Evolutionary conservation across 176 grass and related monocot species (phyloP).

Genomic region (Aegilops umbellulata): DNA sequence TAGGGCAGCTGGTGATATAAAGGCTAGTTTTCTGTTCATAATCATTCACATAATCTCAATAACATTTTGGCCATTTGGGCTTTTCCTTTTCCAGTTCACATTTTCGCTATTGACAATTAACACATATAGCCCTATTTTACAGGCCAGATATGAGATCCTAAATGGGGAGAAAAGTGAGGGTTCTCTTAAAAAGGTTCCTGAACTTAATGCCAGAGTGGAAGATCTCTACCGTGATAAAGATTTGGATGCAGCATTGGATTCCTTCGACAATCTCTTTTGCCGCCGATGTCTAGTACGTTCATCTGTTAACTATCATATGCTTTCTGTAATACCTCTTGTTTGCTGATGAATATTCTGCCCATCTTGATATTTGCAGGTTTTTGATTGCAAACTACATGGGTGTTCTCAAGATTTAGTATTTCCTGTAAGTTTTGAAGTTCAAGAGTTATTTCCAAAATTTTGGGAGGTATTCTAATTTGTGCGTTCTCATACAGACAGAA

Average conservation of each 20-base stretch:
- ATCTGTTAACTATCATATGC: neutral
- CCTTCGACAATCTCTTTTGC: slow-evolving; percentile 98
- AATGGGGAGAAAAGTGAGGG: slow-evolving; percentile 49
- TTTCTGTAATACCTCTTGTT: slow-evolving; percentile 18
- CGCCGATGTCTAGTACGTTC: slow-evolving; percentile 79
- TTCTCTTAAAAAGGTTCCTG: slow-evolving; percentile 44
- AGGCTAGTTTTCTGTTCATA: slow-evolving; percentile 51
- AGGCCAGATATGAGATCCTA: slow-evolving; percentile 79
- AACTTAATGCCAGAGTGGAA: slow-evolving; percentile 57
- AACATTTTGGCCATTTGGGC: slow-evolving; percentile 12
- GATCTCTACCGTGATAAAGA: slow-evolving; percentile 85
- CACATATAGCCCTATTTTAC: slow-evolving; percentile 34
- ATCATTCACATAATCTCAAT: slow-evolving; percentile 1
- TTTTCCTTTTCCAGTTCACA: slow-evolving; percentile 40
- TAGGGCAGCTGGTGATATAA: slow-evolving; percentile 76
- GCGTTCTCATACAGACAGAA: slow-evolving; percentile 58
- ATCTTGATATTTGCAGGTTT: slow-evolving; percentile 53
- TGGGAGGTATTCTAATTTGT: slow-evolving; percentile 27
- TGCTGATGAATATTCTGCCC: slow-evolving; percentile 35
- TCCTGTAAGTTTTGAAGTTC: slow-evolving; percentile 68
- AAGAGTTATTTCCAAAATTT: slow-evolving; percentile 33
- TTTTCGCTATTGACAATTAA: slow-evolving; percentile 16
- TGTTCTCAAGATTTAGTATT: slow-evolving; percentile 98
- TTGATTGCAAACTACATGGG: slow-evolving; percentile 93
- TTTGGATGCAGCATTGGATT: slow-evolving; percentile 94